These are phyloP conservation scores for Balansia obtecta DNA, from an alignment of 2,329 filamentous ascomycete species.

Conservation along the genomic window DNA sequence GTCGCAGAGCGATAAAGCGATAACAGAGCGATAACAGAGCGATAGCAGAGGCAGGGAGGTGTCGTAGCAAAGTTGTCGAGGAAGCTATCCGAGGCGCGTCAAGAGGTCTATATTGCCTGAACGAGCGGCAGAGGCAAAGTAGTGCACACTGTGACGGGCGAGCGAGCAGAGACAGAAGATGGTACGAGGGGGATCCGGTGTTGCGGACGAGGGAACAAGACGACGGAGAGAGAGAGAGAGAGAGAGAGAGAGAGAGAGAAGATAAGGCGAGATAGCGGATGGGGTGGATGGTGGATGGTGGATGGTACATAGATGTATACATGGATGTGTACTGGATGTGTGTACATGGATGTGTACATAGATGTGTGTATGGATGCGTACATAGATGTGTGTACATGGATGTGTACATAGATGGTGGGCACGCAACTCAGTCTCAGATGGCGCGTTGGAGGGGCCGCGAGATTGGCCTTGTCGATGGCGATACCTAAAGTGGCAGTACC, in stretches of 20 bases:
- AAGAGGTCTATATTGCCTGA: background rate
- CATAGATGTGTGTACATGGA: no score
- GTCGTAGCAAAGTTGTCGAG: background rate
- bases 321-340: no score
- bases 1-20: background rate
- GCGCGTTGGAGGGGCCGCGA: background rate
- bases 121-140: background rate
- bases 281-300: no score
- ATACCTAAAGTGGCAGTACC: no score
- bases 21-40: no score
- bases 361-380: no score
- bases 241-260: background rate
- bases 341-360: no score
- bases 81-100: background rate
- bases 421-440: background rate
- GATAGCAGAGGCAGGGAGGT: background rate
- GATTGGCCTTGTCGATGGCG: no score
- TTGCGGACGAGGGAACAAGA: background rate
- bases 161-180: background rate
- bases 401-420: no score
- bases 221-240: background rate
- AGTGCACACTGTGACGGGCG: background rate
- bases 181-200: constrained; percentile 1
- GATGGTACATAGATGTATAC: no score
- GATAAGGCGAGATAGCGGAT: constrained; percentile 4